Evolutionary conservation across 768 basidiomycete species (phyloP).

Genomic region (Leucosporidium scottii): DNA sequence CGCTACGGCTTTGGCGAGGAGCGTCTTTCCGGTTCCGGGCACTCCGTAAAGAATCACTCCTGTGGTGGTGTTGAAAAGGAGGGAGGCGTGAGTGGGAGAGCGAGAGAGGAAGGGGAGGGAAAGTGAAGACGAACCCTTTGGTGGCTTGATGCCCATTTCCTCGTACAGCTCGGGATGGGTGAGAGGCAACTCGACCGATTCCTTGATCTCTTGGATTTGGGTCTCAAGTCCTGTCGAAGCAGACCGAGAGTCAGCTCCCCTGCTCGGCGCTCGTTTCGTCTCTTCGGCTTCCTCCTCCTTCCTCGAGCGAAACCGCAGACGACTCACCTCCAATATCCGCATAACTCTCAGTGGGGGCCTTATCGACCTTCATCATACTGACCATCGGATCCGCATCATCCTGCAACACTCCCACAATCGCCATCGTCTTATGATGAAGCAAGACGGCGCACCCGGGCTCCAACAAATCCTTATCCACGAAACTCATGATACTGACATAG

Average conservation of each 20-base stretch:
- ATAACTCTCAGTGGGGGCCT: constrained; percentile 97
- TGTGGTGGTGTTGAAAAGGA: background rate
- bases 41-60: constrained; percentile 97
- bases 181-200: constrained; percentile 94
- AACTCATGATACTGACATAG: constrained; percentile 95
- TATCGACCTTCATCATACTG: constrained; percentile 82
- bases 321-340: constrained; percentile 77
- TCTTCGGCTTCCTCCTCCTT: too few relatives aligned
- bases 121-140: constrained; percentile 53
- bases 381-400: constrained; percentile 95
- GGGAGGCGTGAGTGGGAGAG: background rate
- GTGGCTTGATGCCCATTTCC: constrained; percentile 99
- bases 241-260: background rate
- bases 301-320: background rate
- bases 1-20: constrained; percentile 93
- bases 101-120: background rate
- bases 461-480: constrained; percentile 94
- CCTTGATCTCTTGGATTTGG: constrained; percentile 99
- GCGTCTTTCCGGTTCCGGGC: constrained; percentile 95
- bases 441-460: constrained; percentile 94
- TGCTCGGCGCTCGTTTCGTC: too few relatives aligned
- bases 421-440: constrained; percentile 89
- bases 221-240: constrained; percentile 57
- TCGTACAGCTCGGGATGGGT: constrained; percentile 98
- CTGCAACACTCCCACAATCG: constrained; percentile 88